phyloP scores from a whole-genome alignment of 768 basidiomycete species.

The Phaeotremella skinneri region DNA sequence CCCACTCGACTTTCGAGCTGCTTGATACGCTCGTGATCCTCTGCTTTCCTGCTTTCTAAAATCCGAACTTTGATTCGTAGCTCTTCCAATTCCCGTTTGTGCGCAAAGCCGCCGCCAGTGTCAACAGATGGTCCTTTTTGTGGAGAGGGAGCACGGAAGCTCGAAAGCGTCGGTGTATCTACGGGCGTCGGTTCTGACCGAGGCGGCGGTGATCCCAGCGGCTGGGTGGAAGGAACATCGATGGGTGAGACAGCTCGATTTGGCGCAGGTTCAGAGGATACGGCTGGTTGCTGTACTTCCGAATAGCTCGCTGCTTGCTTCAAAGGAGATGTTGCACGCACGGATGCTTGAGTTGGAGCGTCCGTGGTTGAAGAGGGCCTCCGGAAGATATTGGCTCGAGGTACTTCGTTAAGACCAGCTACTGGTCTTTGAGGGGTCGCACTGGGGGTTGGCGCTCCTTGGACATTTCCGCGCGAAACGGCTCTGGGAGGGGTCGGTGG shows the following conservation, averaged over 20 bases:
- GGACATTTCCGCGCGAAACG: background rate
- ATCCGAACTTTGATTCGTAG: conserved; percentile 77
- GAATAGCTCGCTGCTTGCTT: conserved; percentile 52
- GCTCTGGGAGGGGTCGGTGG: background rate
- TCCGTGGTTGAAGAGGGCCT: background rate
- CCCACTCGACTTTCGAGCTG: conserved; percentile 78
- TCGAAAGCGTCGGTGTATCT: background rate
- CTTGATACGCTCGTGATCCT: conserved; percentile 78
- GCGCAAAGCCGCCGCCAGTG: conserved; percentile 11
- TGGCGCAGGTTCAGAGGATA: conserved; percentile 18
- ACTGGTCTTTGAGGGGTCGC: conserved; percentile 2
- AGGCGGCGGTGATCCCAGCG: background rate
- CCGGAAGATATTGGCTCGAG: background rate
- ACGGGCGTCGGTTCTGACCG: conserved; percentile 2
- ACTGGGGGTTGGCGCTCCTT: conserved; percentile 8
- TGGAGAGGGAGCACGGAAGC: conserved; percentile 21
- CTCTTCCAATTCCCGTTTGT: conserved; percentile 59
- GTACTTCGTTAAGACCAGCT: background rate
- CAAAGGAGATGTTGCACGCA: conserved; percentile 58
- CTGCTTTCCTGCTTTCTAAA: conserved; percentile 78
- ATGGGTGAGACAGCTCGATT: conserved; percentile 53
- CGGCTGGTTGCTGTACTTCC: conserved; percentile 3
- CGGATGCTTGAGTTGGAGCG: background rate
- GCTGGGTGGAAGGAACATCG: conserved; percentile 7
- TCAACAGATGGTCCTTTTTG: conserved; percentile 8